Percentiles rank a stretch among this genome's conserved stretches.
Evolutionary conservation across 2,329 filamentous ascomycete genomes (phyloP).

Genomic region (Fusarium sp.): DNA sequence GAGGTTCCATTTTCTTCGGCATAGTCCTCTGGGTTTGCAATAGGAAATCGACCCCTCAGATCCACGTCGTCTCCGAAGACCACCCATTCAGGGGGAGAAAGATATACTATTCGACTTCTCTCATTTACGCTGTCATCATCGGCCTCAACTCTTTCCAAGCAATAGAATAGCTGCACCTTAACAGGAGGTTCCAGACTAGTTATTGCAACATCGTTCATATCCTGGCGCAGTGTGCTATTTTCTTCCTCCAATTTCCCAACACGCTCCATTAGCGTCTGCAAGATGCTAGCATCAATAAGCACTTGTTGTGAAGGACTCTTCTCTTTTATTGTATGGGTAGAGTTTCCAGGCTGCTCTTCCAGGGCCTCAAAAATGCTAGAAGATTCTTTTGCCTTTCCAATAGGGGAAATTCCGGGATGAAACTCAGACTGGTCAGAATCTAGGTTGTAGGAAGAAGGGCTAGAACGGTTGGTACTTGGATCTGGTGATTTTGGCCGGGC

Average conservation of each 20-base stretch:
- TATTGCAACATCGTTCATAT: background rate
- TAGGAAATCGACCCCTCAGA: background rate
- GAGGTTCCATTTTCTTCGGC: background rate
- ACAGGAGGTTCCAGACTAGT: background rate
- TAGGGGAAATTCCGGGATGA: background rate
- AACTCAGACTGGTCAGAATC: background rate
- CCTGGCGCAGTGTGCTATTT: background rate
- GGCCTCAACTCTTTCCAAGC: fast-evolving
- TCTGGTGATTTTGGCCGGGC: background rate
- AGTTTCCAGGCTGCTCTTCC: background rate
- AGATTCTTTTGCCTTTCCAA: background rate
- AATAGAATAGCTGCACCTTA: constrained; percentile 1
- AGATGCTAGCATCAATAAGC: background rate
- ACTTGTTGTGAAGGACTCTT: background rate
- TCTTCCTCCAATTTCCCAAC: constrained; percentile 7
- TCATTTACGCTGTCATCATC: background rate
- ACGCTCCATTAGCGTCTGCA: background rate
- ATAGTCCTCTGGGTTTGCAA: constrained; percentile 5
- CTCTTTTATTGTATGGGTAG: fast-evolving
- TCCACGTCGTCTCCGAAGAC: background rate
- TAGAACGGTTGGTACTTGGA: no score
- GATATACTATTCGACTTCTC: background rate
- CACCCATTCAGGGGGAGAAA: constrained; percentile 12
- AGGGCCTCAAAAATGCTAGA: background rate
- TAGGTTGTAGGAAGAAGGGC: background rate